Percentiles rank a stretch among this genome's conserved stretches.
Conservation (phyloP, 371 early-diverging fungal genomes). For the Circinella umbellata region DNA sequence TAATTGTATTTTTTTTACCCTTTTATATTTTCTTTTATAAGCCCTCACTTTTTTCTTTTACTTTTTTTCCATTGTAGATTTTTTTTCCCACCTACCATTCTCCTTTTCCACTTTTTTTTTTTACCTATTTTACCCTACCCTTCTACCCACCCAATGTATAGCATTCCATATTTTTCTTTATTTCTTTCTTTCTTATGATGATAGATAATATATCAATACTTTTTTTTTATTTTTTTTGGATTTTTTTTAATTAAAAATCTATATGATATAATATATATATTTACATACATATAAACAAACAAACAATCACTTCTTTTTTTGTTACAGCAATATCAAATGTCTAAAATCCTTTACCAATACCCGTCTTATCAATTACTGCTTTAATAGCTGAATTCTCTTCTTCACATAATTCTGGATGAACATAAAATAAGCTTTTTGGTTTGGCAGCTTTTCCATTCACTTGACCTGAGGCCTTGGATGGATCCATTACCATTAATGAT, state of each 20-base stretch:
- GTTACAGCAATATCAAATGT: not conserved
- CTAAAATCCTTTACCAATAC: constrained; percentile 52
- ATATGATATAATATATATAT: not conserved
- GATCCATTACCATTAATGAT: constrained; percentile 51
- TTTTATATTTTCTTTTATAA: not conserved
- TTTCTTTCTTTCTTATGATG: not conserved
- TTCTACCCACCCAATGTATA: not conserved
- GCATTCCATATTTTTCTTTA: no score
- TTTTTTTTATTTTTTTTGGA: not conserved
- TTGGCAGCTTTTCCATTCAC: constrained; percentile 46
- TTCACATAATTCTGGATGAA: constrained; percentile 61
- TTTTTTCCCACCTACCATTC: not conserved
- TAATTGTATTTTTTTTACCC: not conserved
- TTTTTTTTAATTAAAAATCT: not conserved
- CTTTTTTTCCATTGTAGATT: constrained; percentile 4
- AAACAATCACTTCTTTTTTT: not conserved
- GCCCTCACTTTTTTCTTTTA: not conserved
- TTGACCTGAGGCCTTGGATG: constrained; percentile 34
- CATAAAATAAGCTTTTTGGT: constrained; percentile 56
- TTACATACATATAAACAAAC: not conserved
- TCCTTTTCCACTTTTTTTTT: not conserved
- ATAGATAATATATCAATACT: constrained; percentile 9
- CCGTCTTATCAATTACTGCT: constrained; percentile 43
- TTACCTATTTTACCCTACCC: no score
- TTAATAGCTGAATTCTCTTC: constrained; percentile 44